Conservation (phyloP, 257 asterid genomes). For the Ophiorrhiza pumila region DNA sequence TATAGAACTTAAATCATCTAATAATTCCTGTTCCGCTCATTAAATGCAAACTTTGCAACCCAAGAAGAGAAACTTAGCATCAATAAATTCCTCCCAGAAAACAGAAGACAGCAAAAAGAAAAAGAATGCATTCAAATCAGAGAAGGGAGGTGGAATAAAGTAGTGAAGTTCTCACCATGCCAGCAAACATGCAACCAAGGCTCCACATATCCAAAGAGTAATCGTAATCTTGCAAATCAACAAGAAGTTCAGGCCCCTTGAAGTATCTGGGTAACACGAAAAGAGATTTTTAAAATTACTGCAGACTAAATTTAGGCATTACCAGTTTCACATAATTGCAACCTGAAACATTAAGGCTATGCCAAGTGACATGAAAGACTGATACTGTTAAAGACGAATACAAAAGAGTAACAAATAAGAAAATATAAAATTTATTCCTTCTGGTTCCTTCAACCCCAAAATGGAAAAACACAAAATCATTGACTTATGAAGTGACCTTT, state of each 20-base stretch:
- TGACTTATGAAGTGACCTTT: too few species aligned
- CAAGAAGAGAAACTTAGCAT: background rate
- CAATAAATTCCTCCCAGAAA: background rate
- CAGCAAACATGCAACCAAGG: conserved; percentile 93
- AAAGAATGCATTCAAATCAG: background rate
- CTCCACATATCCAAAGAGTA: conserved; percentile 87
- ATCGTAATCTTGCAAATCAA: conserved; percentile 76
- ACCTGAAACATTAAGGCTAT: background rate
- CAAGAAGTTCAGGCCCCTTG: conserved; percentile 69
- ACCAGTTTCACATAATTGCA: background rate
- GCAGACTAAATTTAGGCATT: background rate
- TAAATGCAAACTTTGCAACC: background rate
- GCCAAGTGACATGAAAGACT: background rate
- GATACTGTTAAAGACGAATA: background rate
- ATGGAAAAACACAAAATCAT: background rate
- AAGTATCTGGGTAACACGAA: conserved; percentile 35
- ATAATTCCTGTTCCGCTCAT: background rate
- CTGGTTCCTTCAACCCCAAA: background rate
- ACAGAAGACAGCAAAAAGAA: background rate
- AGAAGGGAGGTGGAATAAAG: background rate
- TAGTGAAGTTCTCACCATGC: conserved; percentile 70
- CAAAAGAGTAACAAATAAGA: too few species aligned
- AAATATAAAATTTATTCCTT: background rate
- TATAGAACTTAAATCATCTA: background rate
- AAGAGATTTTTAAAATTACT: conserved; percentile 18